Base-by-base conservation (phyloP, 202 grass and related monocot species). In the Panicum virgatum region DNA sequence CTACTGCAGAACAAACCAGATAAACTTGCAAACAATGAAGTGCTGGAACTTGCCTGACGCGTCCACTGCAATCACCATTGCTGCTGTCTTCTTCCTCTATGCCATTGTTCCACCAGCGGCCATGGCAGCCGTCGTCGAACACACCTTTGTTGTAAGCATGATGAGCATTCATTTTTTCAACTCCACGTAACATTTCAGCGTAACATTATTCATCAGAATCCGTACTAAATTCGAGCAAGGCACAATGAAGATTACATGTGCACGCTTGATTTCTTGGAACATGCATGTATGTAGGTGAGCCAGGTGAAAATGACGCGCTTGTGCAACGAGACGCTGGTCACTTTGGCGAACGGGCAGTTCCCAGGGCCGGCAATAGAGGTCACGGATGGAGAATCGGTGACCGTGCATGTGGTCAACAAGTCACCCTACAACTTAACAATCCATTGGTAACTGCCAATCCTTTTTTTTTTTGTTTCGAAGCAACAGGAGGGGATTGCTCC, bases 341-440 rank as follows among this genome's bases (percentile, higher is more conserved):
- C 77, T 12, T 80, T 81, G 32, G 32, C 4, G 32, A 32, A 32
- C 32, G 32, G 32, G 32, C 32, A 32, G 32, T 32, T 32, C 32
- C 32, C 32, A 32, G 32, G 32, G 32, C 32, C 32, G 32, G 32
- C 32, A 32, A 72, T 92, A 7, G 79, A 92, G 37, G 86, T 77
- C 0, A 58, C 67, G 1, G 90, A 92, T 46, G 90, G 83, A 0
- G 83, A 92, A 62, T 62, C 86, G 2, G 46, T 89, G 32, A 40
- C 65, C 6, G 68, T 92, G 5, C 73, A 89, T 22, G 83, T 88
- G 23, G 58, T 83, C 79, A 92, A 92, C 37, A 46, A 77, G 14
- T 92, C 79, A 2, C 86, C 90, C 12, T 56, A 89, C 54, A 70
- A 83, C 69, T 16, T 89, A 2, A 86, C 90, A 15, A 80, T 92